Evolutionary conservation across 2,329 filamentous ascomycete species (phyloP).

Genomic region (Polychaeton citri): DNA sequence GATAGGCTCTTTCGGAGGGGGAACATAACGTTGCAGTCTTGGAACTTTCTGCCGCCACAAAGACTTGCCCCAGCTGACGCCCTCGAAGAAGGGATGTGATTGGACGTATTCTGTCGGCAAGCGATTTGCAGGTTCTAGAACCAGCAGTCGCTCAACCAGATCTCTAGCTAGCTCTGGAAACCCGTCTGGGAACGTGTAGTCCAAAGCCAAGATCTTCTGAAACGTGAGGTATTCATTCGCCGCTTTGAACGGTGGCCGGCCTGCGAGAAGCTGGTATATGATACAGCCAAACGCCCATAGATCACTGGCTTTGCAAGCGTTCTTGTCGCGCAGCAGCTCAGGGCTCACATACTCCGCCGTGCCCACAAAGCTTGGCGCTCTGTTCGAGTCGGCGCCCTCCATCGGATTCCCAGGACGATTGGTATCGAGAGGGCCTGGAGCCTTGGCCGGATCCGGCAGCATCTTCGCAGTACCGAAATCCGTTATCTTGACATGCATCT

Average conservation of each 20-base stretch:
- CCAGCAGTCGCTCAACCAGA: constrained; percentile 77
- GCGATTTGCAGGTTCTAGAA: constrained; percentile 72
- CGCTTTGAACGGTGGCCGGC: constrained; percentile 93
- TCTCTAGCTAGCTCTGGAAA: constrained; percentile 81
- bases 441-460: constrained; percentile 42
- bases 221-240: constrained; percentile 94
- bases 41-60: constrained; percentile 88
- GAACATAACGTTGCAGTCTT: constrained; percentile 68
- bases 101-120: constrained; percentile 93
- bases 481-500: constrained; percentile 97
- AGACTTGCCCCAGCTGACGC: constrained; percentile 66
- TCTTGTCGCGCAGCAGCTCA: constrained; percentile 91
- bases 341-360: constrained; percentile 98
- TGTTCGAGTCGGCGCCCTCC: constrained; percentile 51
- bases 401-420: constrained; percentile 33
- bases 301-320: constrained; percentile 93
- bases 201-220: constrained; percentile 89
- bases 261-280: constrained; percentile 87
- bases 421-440: constrained; percentile 7
- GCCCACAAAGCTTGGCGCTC: constrained; percentile 89
- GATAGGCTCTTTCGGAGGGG: constrained; percentile 58
- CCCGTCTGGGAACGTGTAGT: constrained; percentile 83
- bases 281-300: constrained; percentile 98
- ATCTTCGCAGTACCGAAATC: constrained; percentile 98
- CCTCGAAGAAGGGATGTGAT: constrained; percentile 89